Evolutionary conservation across 2,329 filamentous ascomycete species (phyloP).

Genomic region (Pseudogymnoascus sp.): DNA sequence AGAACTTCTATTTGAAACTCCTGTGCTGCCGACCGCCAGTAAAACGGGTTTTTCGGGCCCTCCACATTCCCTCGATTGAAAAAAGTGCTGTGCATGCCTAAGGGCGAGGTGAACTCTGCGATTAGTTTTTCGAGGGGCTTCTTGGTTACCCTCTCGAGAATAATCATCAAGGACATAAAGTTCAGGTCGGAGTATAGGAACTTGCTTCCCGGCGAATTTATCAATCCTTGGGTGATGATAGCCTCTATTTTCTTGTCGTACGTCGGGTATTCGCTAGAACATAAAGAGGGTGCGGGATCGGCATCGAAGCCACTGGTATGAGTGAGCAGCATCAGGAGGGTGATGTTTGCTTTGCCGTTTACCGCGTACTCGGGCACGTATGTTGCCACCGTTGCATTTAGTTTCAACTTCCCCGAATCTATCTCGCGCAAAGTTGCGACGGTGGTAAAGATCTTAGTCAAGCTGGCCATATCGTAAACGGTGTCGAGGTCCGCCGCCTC

Average conservation of each 20-base stretch:
- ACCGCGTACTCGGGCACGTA: conserved; percentile 28
- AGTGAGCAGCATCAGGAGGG: conserved; percentile 28
- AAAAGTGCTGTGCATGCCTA: conserved; percentile 28
- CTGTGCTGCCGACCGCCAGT: conserved; percentile 25
- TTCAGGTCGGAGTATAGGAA: conserved; percentile 31
- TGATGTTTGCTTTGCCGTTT: conserved; percentile 30
- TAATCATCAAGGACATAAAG: conserved; percentile 28
- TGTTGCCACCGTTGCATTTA: conserved; percentile 26
- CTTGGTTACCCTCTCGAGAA: conserved; percentile 26
- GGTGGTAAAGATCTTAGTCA: conserved; percentile 33
- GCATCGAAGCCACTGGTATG: conserved; percentile 30
- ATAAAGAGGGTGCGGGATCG: conserved; percentile 25
- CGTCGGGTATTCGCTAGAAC: conserved; percentile 20
- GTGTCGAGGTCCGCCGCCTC: conserved; percentile 28
- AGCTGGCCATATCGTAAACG: conserved; percentile 33
- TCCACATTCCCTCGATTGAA: conserved; percentile 30
- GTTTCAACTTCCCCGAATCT: conserved; percentile 22
- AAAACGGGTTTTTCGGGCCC: conserved; percentile 19
- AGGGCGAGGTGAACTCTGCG: conserved; percentile 19
- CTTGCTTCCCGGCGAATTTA: conserved; percentile 22
- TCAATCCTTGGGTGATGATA: conserved; percentile 24
- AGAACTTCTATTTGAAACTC: conserved; percentile 29
- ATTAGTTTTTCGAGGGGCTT: conserved; percentile 24
- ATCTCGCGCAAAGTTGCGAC: conserved; percentile 28
- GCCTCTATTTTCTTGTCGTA: conserved; percentile 23